Conservation (phyloP, 83 land plant genomes). For the Isoetes engelmannii region DNA sequence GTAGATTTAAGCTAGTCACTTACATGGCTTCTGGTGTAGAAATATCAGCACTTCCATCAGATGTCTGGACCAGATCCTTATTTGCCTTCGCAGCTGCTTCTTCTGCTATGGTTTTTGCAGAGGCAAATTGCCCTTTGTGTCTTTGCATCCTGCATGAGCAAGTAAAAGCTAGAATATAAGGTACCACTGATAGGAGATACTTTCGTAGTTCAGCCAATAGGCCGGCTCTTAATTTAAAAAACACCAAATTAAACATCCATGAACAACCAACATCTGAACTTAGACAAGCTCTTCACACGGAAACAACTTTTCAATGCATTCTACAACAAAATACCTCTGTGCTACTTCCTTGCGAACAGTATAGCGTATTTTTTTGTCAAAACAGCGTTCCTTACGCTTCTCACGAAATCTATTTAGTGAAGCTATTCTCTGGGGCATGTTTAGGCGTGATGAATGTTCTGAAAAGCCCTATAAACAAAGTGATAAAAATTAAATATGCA, state of each 20-base stretch:
- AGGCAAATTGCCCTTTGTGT: constrained; percentile 39
- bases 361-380: not conserved
- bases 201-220: too few species aligned
- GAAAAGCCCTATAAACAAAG: not conserved
- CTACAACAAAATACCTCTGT: not conserved
- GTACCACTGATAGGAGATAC: too few species aligned
- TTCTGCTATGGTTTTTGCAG: constrained; percentile 25
- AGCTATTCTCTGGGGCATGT: not conserved
- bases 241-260: too few species aligned
- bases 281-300: not conserved
- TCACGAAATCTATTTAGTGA: not conserved
- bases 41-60: constrained; percentile 20
- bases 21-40: constrained; percentile 35
- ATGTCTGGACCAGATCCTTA: not conserved
- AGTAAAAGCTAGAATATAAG: too few species aligned
- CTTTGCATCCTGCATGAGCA: constrained; percentile 33
- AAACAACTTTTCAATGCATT: too few species aligned
- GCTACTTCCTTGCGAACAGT: not conserved
- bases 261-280: too few species aligned
- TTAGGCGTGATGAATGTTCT: not conserved
- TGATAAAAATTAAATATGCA: not conserved
- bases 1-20: not conserved
- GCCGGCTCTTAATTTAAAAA: too few species aligned
- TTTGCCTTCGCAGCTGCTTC: constrained; percentile 1
- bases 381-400: not conserved